Conservation (phyloP, 371 early-diverging fungal genomes). For the Dinochytrium kinnereticum region DNA sequence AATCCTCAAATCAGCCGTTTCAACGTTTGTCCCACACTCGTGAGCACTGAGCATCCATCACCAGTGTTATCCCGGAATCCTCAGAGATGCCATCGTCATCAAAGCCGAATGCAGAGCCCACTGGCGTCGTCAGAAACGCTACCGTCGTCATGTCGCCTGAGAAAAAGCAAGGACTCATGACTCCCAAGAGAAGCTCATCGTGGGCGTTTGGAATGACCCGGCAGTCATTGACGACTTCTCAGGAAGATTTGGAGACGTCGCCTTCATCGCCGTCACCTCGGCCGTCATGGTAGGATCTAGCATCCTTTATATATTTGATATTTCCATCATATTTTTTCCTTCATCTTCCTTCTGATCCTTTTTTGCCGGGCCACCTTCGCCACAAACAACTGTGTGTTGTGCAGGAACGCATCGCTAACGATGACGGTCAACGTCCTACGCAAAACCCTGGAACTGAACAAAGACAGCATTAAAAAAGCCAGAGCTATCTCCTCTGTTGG, state of each 20-base stretch:
- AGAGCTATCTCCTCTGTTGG: slow-evolving; percentile 27
- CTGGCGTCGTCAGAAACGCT: neutral
- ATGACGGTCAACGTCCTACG: slow-evolving; percentile 27
- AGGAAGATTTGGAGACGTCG: neutral
- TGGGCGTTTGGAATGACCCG: neutral
- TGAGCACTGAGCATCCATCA: no score
- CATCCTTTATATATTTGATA: no score
- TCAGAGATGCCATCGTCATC: neutral
- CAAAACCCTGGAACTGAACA: slow-evolving; percentile 20
- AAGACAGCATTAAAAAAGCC: slow-evolving; percentile 22
- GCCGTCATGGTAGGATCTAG: neutral
- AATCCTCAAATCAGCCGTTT: no score
- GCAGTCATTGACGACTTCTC: neutral
- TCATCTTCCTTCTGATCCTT: neutral
- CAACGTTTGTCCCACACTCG: no score
- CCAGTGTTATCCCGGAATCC: neutral
- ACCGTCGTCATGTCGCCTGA: neutral
- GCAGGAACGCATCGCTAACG: neutral
- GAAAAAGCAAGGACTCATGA: neutral
- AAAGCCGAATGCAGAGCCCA: neutral
- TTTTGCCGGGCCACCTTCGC: neutral
- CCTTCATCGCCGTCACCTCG: no score
- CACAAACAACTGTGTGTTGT: no score
- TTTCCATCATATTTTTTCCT: neutral
- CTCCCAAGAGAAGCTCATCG: neutral